A percentile compares a stretch with the other conserved stretches of the same genome.
Conservation (phyloP, 2,329 filamentous ascomycete species). For the Fusarium penzigii region DNA sequence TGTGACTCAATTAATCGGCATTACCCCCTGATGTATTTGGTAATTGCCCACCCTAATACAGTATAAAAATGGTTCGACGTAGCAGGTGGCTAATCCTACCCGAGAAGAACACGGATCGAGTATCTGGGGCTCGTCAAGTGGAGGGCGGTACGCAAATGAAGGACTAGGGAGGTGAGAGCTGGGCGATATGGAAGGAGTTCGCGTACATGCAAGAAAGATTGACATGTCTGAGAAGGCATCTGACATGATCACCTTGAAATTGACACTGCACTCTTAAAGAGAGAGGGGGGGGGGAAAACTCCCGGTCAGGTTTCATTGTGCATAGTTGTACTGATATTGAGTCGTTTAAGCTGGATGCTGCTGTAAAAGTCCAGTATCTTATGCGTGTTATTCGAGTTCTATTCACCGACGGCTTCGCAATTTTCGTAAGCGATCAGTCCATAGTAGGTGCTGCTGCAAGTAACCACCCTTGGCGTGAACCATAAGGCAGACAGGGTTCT, state of each 20-base stretch:
- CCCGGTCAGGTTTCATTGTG: too few relatives aligned
- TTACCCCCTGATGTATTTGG: conserved; percentile 9
- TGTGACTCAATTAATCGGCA: conserved; percentile 13
- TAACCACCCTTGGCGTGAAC: background rate
- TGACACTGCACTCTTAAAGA: too few relatives aligned
- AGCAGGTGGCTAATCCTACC: conserved; percentile 9
- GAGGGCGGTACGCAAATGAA: conserved; percentile 11
- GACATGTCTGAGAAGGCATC: background rate
- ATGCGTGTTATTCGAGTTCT: too few relatives aligned
- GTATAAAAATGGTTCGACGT: conserved; percentile 27
- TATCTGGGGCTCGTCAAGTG: conserved; percentile 28
- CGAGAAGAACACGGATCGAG: conserved; percentile 22
- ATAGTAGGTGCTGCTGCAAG: background rate
- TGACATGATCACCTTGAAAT: too few relatives aligned
- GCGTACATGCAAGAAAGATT: background rate
- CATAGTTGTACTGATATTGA: too few relatives aligned
- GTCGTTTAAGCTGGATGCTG: too few relatives aligned
- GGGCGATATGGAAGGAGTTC: conserved; percentile 22
- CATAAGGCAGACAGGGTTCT: conserved; percentile 8
- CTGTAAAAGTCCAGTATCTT: too few relatives aligned
- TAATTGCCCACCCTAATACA: conserved; percentile 6
- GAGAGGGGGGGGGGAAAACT: too few relatives aligned
- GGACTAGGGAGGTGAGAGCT: conserved; percentile 11
- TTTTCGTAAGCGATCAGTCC: background rate
- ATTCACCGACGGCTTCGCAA: background rate